phyloP scores from a whole-genome alignment of 2,329 filamentous ascomycete species.

The Chaetomium sp. region DNA sequence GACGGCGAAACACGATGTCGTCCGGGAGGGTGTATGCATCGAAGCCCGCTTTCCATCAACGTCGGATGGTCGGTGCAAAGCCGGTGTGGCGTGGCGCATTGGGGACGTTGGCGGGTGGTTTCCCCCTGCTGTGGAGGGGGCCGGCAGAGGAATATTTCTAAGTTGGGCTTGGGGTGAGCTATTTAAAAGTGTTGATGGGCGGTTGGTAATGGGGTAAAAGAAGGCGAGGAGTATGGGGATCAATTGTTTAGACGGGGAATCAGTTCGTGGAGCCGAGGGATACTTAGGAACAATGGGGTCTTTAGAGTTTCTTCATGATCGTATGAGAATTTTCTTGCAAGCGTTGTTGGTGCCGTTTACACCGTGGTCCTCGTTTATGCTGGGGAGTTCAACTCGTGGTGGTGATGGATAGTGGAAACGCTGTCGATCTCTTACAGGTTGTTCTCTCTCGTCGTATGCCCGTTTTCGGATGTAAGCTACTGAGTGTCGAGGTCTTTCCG shows the following conservation, averaged over 20 bases:
- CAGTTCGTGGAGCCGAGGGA: constrained; percentile 26
- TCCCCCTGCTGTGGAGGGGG: constrained; percentile 16
- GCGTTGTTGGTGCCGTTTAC: constrained; percentile 1
- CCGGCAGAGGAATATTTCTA: constrained; percentile 6
- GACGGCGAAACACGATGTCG: background rate
- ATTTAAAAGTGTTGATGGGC: background rate
- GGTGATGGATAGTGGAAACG: background rate
- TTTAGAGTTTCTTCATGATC: constrained; percentile 26
- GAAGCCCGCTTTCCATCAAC: background rate
- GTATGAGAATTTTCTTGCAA: constrained; percentile 28
- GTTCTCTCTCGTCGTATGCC: too few relatives aligned
- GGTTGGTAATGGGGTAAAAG: background rate
- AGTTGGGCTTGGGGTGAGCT: background rate
- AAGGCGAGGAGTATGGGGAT: background rate
- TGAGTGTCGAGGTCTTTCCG: too few relatives aligned
- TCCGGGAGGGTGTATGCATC: background rate
- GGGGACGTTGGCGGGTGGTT: constrained; percentile 12
- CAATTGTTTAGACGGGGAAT: constrained; percentile 29
- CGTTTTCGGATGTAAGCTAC: too few relatives aligned
- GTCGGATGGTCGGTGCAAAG: background rate
- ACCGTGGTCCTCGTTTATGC: constrained; percentile 4
- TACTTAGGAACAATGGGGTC: constrained; percentile 19
- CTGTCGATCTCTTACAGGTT: too few relatives aligned
- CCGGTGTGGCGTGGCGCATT: background rate
- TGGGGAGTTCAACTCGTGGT: constrained; percentile 27